A percentile compares a stretch with the other conserved stretches of the same genome.
These are phyloP conservation scores for Galerina sulciceps DNA, from an alignment of 768 basidiomycete species.

Conservation along the genomic window DNA sequence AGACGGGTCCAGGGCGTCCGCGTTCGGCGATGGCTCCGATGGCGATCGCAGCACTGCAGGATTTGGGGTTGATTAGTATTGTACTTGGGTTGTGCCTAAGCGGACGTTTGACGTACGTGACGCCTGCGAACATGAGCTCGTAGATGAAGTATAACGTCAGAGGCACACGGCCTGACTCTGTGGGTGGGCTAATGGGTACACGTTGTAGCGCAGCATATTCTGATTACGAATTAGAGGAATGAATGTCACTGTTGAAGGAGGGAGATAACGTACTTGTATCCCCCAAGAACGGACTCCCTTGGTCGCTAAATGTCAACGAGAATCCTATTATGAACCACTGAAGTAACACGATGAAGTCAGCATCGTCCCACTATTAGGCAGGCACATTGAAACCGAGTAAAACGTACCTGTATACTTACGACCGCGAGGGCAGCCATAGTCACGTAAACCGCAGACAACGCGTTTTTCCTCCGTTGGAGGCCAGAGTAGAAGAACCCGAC, in stretches of 20 bases:
- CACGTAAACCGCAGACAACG: constrained; percentile 86
- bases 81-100: not conserved
- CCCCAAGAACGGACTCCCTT: constrained; percentile 76
- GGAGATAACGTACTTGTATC: constrained; percentile 62
- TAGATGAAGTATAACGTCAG: constrained; percentile 81
- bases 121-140: constrained; percentile 91
- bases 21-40: constrained; percentile 96
- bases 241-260: not conserved
- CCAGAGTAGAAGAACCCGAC: constrained; percentile 93
- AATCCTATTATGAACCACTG: constrained; percentile 99
- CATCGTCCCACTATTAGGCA: not conserved
- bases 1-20: constrained; percentile 79
- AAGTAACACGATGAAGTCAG: constrained; percentile 5
- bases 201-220: constrained; percentile 84
- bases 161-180: constrained; percentile 73
- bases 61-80: not conserved
- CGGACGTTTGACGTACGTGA: constrained; percentile 57
- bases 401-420: constrained; percentile 81
- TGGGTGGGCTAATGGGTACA: constrained; percentile 76
- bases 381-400: not conserved
- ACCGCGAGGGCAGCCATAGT: constrained; percentile 79
- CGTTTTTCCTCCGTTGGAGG: constrained; percentile 91
- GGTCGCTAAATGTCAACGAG: constrained; percentile 88
- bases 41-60: constrained; percentile 77
- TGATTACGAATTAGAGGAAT: constrained; percentile 27